phyloP scores from a whole-genome alignment of 495 filamentous ascomycete genomes.

The Acidiella bohemica region DNA sequence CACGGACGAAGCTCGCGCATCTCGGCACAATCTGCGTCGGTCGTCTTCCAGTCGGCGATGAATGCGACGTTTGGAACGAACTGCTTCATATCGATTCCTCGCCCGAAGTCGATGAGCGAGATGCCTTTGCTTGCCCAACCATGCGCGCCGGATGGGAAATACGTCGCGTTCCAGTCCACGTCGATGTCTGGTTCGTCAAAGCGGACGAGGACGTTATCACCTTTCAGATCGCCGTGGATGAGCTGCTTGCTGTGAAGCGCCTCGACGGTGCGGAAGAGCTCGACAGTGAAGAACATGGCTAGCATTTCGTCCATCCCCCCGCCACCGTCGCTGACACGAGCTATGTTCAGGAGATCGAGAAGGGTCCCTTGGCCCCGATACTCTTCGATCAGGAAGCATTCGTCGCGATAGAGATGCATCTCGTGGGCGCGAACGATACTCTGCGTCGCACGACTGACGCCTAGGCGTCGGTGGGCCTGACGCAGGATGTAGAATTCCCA shows the following conservation, averaged over 20 bases:
- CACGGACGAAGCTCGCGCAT: slow-evolving; percentile 84
- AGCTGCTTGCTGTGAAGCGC: slow-evolving; percentile 65
- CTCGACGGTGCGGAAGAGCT: slow-evolving; percentile 83
- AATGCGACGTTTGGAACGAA: slow-evolving; percentile 72
- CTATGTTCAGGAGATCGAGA: slow-evolving; percentile 80
- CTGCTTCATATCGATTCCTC: slow-evolving; percentile 81
- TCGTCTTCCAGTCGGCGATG: slow-evolving; percentile 85
- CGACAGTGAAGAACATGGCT: slow-evolving; percentile 88
- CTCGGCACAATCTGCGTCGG: slow-evolving; percentile 76
- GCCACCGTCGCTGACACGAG: slow-evolving; percentile 48
- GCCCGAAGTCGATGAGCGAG: slow-evolving; percentile 84
- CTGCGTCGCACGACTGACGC: slow-evolving; percentile 50
- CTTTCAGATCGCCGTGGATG: slow-evolving; percentile 87
- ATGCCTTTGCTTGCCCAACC: slow-evolving; percentile 77
- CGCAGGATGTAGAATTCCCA: slow-evolving; percentile 99
- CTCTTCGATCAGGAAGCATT: slow-evolving; percentile 76
- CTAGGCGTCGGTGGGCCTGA: slow-evolving; percentile 59
- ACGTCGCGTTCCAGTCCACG: slow-evolving; percentile 43
- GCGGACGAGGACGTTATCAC: slow-evolving; percentile 86
- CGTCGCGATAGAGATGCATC: slow-evolving; percentile 74
- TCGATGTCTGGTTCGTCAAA: slow-evolving; percentile 42
- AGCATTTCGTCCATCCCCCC: slow-evolving; percentile 74
- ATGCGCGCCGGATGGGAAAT: slow-evolving; percentile 52
- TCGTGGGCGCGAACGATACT: slow-evolving; percentile 73
- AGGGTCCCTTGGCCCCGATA: slow-evolving; percentile 84